Evolutionary conservation across 495 filamentous ascomycete genomes (phyloP).

Genomic region (Aspergillus nidulans): DNA sequence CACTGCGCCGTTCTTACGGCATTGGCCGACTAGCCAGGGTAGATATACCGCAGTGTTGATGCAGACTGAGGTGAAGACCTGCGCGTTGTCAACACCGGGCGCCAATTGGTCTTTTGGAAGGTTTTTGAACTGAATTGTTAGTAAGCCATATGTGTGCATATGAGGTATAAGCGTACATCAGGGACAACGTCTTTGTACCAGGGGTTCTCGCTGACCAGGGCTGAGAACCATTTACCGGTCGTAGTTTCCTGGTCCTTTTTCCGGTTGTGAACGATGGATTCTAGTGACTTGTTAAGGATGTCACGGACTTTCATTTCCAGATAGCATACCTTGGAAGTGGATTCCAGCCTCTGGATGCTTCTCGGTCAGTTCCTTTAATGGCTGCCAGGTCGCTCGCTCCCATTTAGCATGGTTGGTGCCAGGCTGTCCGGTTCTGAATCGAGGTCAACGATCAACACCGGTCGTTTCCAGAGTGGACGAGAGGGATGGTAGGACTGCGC

Average conservation of each 20-base stretch:
- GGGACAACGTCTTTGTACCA: slow-evolving; percentile 82
- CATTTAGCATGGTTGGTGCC: slow-evolving; percentile 52
- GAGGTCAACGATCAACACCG: background rate
- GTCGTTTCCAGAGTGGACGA: background rate
- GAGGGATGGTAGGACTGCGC: too few relatives aligned
- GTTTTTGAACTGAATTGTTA: slow-evolving; percentile 45
- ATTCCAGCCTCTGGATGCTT: slow-evolving; percentile 83
- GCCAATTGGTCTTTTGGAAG: slow-evolving; percentile 54
- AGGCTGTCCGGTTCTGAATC: slow-evolving; percentile 46
- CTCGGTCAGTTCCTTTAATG: slow-evolving; percentile 57
- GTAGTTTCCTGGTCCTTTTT: slow-evolving; percentile 52
- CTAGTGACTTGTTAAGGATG: slow-evolving; percentile 23
- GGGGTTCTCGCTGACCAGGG: slow-evolving; percentile 62
- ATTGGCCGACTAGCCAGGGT: slow-evolving; percentile 75
- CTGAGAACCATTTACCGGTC: slow-evolving; percentile 53
- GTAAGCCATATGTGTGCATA: background rate
- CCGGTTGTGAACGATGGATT: slow-evolving; percentile 59
- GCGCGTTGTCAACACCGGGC: slow-evolving; percentile 59
- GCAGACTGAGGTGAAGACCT: slow-evolving; percentile 75
- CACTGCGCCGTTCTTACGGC: slow-evolving; percentile 61
- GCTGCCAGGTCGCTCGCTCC: slow-evolving; percentile 66
- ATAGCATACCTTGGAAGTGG: slow-evolving; percentile 68
- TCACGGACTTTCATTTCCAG: background rate
- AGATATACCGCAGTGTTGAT: slow-evolving; percentile 89
- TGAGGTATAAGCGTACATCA: slow-evolving; percentile 46